These are phyloP conservation scores for Candida pseudocylindracea DNA, from an alignment of 1,139 yeast species.

Conservation along the genomic window DNA sequence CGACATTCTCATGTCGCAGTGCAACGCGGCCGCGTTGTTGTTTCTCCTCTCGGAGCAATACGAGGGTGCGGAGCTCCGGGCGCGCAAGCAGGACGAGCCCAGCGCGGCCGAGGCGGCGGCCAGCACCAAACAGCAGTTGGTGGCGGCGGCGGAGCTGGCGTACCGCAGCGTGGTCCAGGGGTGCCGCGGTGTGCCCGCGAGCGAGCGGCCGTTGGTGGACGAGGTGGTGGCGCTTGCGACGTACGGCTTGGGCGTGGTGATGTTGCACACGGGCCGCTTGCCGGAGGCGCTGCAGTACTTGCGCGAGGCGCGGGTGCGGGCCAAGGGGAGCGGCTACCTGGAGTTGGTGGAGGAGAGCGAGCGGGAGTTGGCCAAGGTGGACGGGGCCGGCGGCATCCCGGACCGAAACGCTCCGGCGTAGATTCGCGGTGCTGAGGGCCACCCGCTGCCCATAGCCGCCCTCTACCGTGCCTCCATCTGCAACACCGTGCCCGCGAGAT, in stretches of 20 bases:
- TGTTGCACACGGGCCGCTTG: slow-evolving; percentile 31
- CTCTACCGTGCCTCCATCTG: no score
- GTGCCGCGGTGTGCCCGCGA: slow-evolving; percentile 4
- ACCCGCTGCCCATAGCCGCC: no score
- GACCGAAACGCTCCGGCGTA: no score
- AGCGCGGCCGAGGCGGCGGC: slow-evolving; percentile 2
- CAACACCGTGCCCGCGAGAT: no score
- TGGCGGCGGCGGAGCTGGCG: not conserved
- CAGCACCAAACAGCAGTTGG: not conserved
- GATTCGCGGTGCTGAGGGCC: no score
- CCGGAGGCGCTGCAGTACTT: slow-evolving; percentile 38
- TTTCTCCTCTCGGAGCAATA: slow-evolving; percentile 51
- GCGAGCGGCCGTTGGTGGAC: slow-evolving; percentile 5
- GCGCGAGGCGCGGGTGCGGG: slow-evolving; percentile 50
- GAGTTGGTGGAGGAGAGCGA: slow-evolving; percentile 48
- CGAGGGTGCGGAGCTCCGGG: slow-evolving; percentile 23
- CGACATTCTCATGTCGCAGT: slow-evolving; percentile 40
- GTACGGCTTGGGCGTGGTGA: slow-evolving; percentile 69
- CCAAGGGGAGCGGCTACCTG: slow-evolving; percentile 41
- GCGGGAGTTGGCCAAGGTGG: slow-evolving; percentile 29
- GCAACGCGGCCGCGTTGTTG: slow-evolving; percentile 50
- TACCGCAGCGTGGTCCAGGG: not conserved
- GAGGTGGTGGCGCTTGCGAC: slow-evolving; percentile 65
- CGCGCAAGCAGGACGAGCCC: slow-evolving; percentile 8
- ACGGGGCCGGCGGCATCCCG: no score